phyloP scores from a whole-genome alignment of 768 basidiomycete genomes.

The Inosperma sp. region DNA sequence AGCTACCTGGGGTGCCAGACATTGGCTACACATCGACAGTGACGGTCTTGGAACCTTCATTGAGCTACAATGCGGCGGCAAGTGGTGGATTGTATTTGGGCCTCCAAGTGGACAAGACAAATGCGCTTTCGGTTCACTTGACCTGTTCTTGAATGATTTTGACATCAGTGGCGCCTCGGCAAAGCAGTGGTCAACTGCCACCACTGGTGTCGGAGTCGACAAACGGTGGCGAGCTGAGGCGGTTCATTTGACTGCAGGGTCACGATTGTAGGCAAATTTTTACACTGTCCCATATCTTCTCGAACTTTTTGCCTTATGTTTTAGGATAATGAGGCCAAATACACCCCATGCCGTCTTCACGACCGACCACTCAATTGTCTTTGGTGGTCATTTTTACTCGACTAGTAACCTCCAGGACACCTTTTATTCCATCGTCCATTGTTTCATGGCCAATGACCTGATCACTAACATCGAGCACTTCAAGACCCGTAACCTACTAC shows the following conservation, averaged over 20 bases:
- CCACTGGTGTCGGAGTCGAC: neutral
- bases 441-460: neutral
- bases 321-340: conserved; percentile 8
- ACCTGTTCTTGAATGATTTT: neutral
- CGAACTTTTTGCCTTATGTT: neutral
- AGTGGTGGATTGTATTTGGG: conserved; percentile 6
- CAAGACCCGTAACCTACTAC: neutral
- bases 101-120: neutral
- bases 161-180: neutral
- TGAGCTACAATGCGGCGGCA: conserved; percentile 4
- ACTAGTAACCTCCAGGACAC: conserved; percentile 2
- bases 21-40: conserved; percentile 18
- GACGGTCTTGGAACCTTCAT: conserved; percentile 17
- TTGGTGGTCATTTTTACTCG: conserved; percentile 8
- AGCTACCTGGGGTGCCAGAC: conserved; percentile 12
- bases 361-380: neutral
- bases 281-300: neutral
- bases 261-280: neutral
- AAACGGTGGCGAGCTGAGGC: neutral
- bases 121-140: neutral
- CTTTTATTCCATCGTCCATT: neutral
- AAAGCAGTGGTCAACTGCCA: neutral
- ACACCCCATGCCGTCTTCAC: conserved; percentile 8
- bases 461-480: neutral
- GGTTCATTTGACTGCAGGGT: neutral